phyloP scores from a whole-genome alignment of 2,329 filamentous ascomycete species.

The Calonectria naviculata region DNA sequence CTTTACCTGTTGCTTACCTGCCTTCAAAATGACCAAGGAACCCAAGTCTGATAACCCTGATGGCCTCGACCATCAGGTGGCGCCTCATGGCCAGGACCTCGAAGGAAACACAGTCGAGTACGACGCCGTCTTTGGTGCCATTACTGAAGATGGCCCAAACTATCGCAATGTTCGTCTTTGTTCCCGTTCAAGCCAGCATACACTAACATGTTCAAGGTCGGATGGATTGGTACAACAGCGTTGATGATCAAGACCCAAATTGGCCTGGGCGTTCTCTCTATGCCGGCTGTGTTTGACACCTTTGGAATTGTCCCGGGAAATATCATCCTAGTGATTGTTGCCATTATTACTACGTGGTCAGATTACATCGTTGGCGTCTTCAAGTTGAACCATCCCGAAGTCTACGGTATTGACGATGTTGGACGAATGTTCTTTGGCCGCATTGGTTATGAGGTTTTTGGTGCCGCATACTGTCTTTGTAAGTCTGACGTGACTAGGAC shows the following conservation, averaged over 20 bases:
- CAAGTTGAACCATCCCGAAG: slow-evolving; percentile 59
- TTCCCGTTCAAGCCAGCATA: neutral
- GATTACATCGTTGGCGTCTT: slow-evolving; percentile 59
- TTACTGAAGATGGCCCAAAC: neutral
- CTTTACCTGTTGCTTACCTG: neutral
- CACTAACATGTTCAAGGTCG: slow-evolving; percentile 18
- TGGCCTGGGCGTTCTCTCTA: slow-evolving; percentile 57
- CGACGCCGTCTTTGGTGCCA: slow-evolving; percentile 1
- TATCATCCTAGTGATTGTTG: slow-evolving; percentile 53
- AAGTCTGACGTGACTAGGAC: neutral
- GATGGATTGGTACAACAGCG: slow-evolving; percentile 52
- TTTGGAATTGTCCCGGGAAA: slow-evolving; percentile 59
- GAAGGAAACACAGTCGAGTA: neutral
- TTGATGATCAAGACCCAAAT: slow-evolving; percentile 59
- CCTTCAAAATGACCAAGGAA: neutral
- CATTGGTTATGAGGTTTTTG: slow-evolving; percentile 53
- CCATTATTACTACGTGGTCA: slow-evolving; percentile 58
- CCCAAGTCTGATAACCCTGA: neutral
- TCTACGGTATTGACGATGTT: slow-evolving; percentile 64
- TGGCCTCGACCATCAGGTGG: neutral
- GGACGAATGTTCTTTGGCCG: slow-evolving; percentile 58
- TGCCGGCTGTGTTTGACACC: slow-evolving; percentile 55
- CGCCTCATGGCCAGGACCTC: neutral
- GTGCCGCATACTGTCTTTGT: slow-evolving; percentile 44
- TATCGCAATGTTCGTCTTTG: slow-evolving; percentile 15